Base-by-base conservation (phyloP, 2,329 filamentous ascomycete species). In the Rhynchosporium secalis region DNA sequence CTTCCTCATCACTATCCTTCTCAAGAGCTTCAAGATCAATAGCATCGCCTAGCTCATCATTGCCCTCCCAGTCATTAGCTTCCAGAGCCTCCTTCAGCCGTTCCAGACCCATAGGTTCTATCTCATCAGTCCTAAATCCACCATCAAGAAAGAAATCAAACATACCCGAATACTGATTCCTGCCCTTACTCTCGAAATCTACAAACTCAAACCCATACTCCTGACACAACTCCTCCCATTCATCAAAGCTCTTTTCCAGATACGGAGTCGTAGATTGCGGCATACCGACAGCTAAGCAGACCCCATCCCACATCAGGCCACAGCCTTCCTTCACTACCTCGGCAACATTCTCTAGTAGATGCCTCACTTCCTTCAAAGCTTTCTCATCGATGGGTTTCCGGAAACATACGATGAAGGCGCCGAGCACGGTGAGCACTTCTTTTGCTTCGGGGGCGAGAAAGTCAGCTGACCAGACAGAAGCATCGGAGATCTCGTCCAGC, bases 261-360 rank as follows among this genome's bases (percentile, higher is more conserved):
- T 61, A 65, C n/a, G 71, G 71, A 13, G 68, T 71, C 9, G 59
- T 66, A 46, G 62, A 66, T 55, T 73, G 71, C 15, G 68, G 69
- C 36, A 89, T 79, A 0, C 82, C 85, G 1, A 89, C 76, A 1
- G 81, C 87, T 12, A 90, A 69, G 15, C 79, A 78, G 0, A 88
- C 84, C 0, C 86, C 87, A 61, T 89, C 86, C 86, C 86, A 89
- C 2, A 78, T 77, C 7, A 84, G 84, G 3, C 85, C 85, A 2
- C 86, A 77, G 0, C 84, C 84, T 2, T 85, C 75, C 61, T 78
- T 78, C 0, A 86, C 77, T 1, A 88, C 82, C 55, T 78, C 78
- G 0, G 81, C 83, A 0, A 88, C 81, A 10, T 82, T 76, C 26
- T 74, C 69, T 31, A 89, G 74, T 7, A 88, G 72, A 4, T 74